Conservation (phyloP, 371 early-diverging fungal species). For the Gilbertella persicaria region DNA sequence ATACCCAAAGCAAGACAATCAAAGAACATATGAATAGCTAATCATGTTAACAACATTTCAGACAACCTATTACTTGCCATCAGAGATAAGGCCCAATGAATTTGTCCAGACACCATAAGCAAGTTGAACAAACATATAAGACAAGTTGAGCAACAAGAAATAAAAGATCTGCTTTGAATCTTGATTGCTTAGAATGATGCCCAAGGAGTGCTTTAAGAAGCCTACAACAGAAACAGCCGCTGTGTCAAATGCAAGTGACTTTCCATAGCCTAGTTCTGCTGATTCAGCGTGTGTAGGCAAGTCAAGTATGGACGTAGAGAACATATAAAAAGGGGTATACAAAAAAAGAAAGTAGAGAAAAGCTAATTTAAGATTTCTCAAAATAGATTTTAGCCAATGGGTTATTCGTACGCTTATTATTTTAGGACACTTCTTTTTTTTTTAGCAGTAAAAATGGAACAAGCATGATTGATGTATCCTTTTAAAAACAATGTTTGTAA, state of each 20-base stretch:
- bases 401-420: too few species aligned
- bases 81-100: constrained; percentile 90
- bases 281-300: constrained; percentile 43
- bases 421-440: too few species aligned
- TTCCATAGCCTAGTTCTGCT: constrained; percentile 42
- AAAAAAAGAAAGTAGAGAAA: too few species aligned
- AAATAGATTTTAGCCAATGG: too few species aligned
- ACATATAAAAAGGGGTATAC: too few species aligned
- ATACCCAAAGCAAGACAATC: constrained; percentile 91
- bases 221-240: constrained; percentile 30
- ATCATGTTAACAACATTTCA: neutral
- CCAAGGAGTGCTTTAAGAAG: constrained; percentile 48
- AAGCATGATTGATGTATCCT: too few species aligned
- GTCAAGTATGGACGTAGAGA: constrained; percentile 36
- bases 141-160: constrained; percentile 88
- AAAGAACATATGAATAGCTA: constrained; percentile 96
- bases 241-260: constrained; percentile 37
- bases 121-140: constrained; percentile 92
- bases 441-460: too few species aligned
- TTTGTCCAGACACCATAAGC: constrained; percentile 90
- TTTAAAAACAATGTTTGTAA: too few species aligned
- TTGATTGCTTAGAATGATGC: constrained; percentile 60
- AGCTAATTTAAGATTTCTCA: too few species aligned
- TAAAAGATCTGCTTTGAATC: constrained; percentile 91
- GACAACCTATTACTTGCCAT: constrained; percentile 53